Conservation (phyloP, 495 filamentous ascomycete genomes). For the Penicillium atrosanguineum region DNA sequence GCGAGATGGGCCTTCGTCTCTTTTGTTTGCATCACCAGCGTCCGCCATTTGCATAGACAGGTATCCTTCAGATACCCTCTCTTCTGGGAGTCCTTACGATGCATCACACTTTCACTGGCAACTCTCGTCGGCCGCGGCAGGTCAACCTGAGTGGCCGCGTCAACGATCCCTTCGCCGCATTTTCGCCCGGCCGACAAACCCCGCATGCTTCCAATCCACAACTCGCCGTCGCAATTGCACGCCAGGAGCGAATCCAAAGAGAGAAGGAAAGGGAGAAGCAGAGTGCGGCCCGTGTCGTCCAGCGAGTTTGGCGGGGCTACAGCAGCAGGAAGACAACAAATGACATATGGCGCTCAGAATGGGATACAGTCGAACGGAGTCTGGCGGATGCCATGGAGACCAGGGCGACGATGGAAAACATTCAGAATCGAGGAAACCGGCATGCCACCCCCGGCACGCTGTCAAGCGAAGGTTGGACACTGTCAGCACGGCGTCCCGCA, state of each 20-base stretch:
- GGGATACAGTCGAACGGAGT: slow-evolving; percentile 55
- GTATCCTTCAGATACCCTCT: not conserved
- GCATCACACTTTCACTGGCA: slow-evolving; percentile 90
- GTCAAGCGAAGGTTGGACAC: not conserved
- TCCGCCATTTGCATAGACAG: slow-evolving; percentile 5
- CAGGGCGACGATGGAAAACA: too few relatives aligned
- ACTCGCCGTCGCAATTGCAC: slow-evolving; percentile 77
- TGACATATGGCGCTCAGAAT: slow-evolving; percentile 57
- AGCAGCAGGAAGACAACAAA: slow-evolving; percentile 58
- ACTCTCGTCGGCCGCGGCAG: slow-evolving; percentile 77
- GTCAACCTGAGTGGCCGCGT: slow-evolving; percentile 91
- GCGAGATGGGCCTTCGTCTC: slow-evolving; percentile 28
- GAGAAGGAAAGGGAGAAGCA: slow-evolving; percentile 79
- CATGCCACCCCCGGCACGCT: slow-evolving; percentile 1
- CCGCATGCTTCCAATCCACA: slow-evolving; percentile 59
- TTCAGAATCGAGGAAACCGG: too few relatives aligned
- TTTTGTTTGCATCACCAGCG: slow-evolving; percentile 18
- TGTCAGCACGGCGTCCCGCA: slow-evolving; percentile 17
- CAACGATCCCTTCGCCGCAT: slow-evolving; percentile 69
- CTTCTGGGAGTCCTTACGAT: slow-evolving; percentile 45
- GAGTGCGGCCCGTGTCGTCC: slow-evolving; percentile 70
- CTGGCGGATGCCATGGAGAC: slow-evolving; percentile 10
- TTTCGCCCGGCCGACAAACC: slow-evolving; percentile 32
- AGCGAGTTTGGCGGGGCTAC: slow-evolving; percentile 82
- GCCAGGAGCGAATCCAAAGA: slow-evolving; percentile 75